phyloP scores from a whole-genome alignment of 257 asterid species.

The Fraxinus americana region DNA sequence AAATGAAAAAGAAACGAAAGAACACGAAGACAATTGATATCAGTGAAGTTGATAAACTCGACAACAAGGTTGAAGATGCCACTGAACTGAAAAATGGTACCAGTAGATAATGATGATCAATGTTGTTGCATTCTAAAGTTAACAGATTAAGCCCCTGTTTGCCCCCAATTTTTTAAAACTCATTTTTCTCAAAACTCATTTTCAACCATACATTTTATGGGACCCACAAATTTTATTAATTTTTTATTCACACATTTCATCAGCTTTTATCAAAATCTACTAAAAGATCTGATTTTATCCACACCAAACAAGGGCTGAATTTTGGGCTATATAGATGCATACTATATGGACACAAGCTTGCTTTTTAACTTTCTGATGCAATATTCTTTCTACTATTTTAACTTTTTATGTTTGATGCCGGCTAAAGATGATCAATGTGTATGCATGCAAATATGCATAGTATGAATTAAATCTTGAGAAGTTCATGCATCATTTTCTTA shows the following conservation, averaged over 20 bases:
- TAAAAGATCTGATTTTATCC: no score
- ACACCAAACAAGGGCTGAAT: no score
- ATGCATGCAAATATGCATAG: background rate
- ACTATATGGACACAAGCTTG: no score
- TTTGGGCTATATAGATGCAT: no score
- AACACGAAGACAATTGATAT: slow-evolving; percentile 25
- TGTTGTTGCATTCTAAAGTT: slow-evolving; percentile 11
- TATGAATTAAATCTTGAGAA: background rate
- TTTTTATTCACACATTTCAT: no score
- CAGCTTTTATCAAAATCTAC: no score
- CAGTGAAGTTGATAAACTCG: slow-evolving; percentile 20
- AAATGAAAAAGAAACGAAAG: slow-evolving; percentile 45
- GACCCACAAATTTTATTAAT: no score
- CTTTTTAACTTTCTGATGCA: no score
- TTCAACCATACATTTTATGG: no score
- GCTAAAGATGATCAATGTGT: background rate
- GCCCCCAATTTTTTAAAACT: no score
- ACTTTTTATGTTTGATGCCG: background rate
- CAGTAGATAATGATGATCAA: background rate
- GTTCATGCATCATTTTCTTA: background rate
- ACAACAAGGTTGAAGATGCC: slow-evolving; percentile 22
- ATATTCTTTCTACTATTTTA: background rate
- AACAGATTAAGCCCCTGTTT: background rate
- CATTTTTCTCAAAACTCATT: no score
- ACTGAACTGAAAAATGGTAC: slow-evolving; percentile 39